Evolutionary conservation across 441 rosid genomes (phyloP), one percentile per base, ranked within the genome.

Genomic region (Euphorbia celastroides): DNA sequence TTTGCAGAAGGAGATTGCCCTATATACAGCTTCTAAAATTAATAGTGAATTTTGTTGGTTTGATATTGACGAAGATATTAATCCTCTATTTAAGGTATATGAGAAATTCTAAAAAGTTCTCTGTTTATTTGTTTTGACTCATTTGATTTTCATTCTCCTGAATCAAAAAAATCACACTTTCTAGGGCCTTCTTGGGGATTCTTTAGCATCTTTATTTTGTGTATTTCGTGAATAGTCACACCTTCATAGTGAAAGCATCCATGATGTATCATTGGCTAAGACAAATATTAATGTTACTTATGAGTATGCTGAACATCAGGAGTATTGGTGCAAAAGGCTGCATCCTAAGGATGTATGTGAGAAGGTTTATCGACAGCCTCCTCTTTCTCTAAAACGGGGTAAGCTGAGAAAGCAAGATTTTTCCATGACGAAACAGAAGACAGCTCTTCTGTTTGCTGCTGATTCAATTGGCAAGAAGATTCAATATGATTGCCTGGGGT

Each of bases 271-370:
- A 54, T 52, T 46, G 48, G 38, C 52, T 32, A 66, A 28, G 63
- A 41, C 55, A 32, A 55, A 25, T 71, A 57, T 64, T 57, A 57
- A 16, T 52, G 26, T 67, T 42, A 70, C 51, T 66, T 27, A n/a
- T 48, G 62, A 42, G 17, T 55, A 42, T 66, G 70, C 38, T 20
- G 52, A 66, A 60, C 46, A 78, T 78, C 65, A 93, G 99, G 97
- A 92, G 79, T 92, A 87, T 76, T 95, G 99, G 99, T 95, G 99
- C 88, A 95, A 92, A 82, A 86, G 97, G 79, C 74, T 82, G 84
- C 99, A 95, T 68, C 99, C 99, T 19, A 92, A 95, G 80, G 77
- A 85, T 73, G 99, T 95, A 4, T 92, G 99, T 57, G 99, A 92
- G 76, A 90, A 92, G 82, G 99, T 95, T 70, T 95, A 79, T 78